phyloP scores from a whole-genome alignment of 73 alveolate genomes.

The Tetrahymena thermophila region DNA sequence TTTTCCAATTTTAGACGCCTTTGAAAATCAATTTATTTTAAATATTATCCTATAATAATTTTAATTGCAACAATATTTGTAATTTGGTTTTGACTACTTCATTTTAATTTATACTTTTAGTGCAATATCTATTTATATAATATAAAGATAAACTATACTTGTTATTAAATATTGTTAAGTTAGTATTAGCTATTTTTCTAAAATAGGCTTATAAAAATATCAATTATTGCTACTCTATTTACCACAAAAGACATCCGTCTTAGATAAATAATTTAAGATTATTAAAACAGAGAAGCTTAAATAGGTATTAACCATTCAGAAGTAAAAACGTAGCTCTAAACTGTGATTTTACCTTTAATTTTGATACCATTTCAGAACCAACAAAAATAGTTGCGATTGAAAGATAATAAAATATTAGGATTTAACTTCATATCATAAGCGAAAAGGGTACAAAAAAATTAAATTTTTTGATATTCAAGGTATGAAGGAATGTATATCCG shows the following conservation, averaged over 20 bases:
- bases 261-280: neutral
- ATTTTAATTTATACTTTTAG: neutral
- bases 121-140: neutral
- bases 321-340: neutral
- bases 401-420: neutral
- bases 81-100: neutral
- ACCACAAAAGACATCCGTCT: neutral
- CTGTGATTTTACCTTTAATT: neutral
- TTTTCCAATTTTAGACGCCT: too few species aligned
- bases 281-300: neutral
- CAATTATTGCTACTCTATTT: neutral
- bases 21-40: too few species aligned
- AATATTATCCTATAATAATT: too few species aligned
- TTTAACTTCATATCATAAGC: neutral
- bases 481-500: neutral
- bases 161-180: neutral
- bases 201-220: neutral
- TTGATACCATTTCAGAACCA: neutral
- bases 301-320: too few species aligned
- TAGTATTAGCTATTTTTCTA: neutral
- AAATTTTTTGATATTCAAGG: neutral
- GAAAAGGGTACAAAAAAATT: neutral
- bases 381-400: neutral
- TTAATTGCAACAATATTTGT: too few species aligned
- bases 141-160: neutral